Conservation (phyloP, 2,329 filamentous ascomycete genomes). For the Pseudocercospora crystallina region DNA sequence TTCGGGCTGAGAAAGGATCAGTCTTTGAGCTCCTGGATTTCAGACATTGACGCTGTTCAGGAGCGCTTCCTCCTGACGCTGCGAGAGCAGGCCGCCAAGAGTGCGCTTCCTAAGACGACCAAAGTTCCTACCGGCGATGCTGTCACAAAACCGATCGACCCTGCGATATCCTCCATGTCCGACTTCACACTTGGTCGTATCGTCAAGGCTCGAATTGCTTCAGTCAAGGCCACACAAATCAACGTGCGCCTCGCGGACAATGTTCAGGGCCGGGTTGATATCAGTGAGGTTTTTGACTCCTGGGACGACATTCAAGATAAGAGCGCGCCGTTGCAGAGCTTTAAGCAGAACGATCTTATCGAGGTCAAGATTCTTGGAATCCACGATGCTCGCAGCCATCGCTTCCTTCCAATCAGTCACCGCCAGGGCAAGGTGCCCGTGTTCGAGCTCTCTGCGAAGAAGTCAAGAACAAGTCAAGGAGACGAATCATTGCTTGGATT, state of each 20-base stretch:
- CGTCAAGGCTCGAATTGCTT: constrained; percentile 75
- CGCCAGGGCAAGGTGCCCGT: constrained; percentile 74
- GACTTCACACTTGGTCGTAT: constrained; percentile 73
- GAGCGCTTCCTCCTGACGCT: constrained; percentile 68
- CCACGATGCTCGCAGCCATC: constrained; percentile 86
- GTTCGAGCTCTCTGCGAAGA: constrained; percentile 82
- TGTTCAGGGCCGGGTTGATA: constrained; percentile 86
- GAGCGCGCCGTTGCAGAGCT: constrained; percentile 75
- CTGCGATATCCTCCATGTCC: constrained; percentile 61
- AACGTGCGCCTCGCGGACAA: constrained; percentile 88
- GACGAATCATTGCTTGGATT: constrained; percentile 67
- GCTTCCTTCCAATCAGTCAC: constrained; percentile 88
- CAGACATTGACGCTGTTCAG: constrained; percentile 69
- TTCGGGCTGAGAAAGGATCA: constrained; percentile 80
- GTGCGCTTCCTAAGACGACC: constrained; percentile 26
- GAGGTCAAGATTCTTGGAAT: constrained; percentile 78
- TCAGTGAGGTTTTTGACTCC: constrained; percentile 83
- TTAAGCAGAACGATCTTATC: constrained; percentile 69
- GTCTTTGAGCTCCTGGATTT: constrained; percentile 69
- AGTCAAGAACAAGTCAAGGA: constrained; percentile 32
- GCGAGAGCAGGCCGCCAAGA: constrained; percentile 45
- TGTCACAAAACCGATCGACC: constrained; percentile 63
- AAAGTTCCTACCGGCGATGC: constrained; percentile 20
- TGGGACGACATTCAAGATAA: constrained; percentile 84
- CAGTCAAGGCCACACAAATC: constrained; percentile 85